phyloP scores from a whole-genome alignment of 2,329 filamentous ascomycete species.

The Macrophomina phaseolina region DNA sequence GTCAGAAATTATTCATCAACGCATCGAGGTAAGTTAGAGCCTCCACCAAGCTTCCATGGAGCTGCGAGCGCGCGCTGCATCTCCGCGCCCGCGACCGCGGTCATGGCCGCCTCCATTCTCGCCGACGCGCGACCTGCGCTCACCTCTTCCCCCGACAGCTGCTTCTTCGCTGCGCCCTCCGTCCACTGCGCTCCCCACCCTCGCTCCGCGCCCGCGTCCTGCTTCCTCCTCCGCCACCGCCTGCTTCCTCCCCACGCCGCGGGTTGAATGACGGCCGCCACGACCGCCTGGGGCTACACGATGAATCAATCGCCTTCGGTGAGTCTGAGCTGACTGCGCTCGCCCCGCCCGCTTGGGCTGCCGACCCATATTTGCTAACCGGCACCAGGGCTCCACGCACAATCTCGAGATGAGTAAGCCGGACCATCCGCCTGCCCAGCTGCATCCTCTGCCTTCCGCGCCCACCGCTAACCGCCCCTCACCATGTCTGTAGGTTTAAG shows the following conservation, averaged over 20 bases:
- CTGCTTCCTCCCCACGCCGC: conserved; percentile 3
- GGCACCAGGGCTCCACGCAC: conserved; percentile 19
- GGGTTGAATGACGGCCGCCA: conserved; percentile 28
- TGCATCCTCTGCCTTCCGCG: conserved; percentile 2
- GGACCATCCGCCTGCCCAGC: conserved; percentile 19
- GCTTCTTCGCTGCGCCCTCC: too few species aligned
- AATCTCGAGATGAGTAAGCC: conserved; percentile 29
- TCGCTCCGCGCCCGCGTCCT: not conserved
- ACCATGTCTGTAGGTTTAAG: conserved; percentile 58
- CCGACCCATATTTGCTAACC: not conserved
- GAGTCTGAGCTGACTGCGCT: conserved; percentile 21
- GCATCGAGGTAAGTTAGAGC: conserved; percentile 24
- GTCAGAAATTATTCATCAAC: conserved; percentile 20
- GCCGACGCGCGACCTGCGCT: conserved; percentile 3
- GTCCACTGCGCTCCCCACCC: not conserved
- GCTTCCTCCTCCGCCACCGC: not conserved
- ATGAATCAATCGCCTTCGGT: conserved; percentile 28
- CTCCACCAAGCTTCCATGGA: not conserved
- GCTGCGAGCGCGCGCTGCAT: not conserved
- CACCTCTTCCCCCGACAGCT: not conserved
- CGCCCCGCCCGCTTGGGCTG: not conserved
- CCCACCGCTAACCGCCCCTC: not conserved
- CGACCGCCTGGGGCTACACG: conserved; percentile 24
- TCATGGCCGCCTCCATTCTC: conserved; percentile 2
- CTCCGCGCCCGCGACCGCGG: not conserved